Evolutionary conservation across 306 rosid species (phyloP).

Genomic region (Vigna reflexopilosa): DNA sequence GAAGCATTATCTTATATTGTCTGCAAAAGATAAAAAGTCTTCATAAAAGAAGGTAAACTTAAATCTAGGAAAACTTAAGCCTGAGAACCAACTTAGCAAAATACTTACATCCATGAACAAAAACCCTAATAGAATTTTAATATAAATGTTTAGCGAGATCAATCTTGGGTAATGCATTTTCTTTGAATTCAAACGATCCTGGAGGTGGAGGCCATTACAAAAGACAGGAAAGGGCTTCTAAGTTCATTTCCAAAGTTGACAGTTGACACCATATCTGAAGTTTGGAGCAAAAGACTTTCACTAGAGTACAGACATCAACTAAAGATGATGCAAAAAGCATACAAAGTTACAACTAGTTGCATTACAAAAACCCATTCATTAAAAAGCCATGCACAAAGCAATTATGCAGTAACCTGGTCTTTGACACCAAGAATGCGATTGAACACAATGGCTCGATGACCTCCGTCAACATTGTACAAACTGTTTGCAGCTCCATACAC

Average conservation of each 20-base stretch:
- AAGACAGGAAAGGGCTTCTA: conserved; percentile 12
- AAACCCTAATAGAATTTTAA: background rate
- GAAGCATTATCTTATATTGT: background rate
- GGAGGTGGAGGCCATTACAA: background rate
- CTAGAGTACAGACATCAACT: background rate
- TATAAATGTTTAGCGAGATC: background rate
- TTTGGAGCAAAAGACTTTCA: background rate
- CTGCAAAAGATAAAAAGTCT: background rate
- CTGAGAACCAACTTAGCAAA: background rate
- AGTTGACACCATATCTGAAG: background rate
- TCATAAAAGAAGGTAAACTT: background rate
- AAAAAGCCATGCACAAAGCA: background rate
- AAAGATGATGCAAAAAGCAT: background rate
- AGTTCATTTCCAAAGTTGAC: conserved; percentile 16
- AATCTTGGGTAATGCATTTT: conserved; percentile 26
- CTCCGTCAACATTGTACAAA: conserved; percentile 53
- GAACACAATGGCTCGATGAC: conserved; percentile 53
- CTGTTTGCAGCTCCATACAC: conserved; percentile 50
- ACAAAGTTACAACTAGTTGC: background rate
- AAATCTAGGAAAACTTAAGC: background rate
- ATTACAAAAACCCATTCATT: background rate
- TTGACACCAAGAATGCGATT: conserved; percentile 50
- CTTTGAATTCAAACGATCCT: background rate
- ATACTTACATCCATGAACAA: conserved; percentile 29
- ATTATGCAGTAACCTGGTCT: conserved; percentile 41